Evolutionary conservation across 176 grass and related monocot genomes (phyloP).

Genomic region (Carex pumila): DNA sequence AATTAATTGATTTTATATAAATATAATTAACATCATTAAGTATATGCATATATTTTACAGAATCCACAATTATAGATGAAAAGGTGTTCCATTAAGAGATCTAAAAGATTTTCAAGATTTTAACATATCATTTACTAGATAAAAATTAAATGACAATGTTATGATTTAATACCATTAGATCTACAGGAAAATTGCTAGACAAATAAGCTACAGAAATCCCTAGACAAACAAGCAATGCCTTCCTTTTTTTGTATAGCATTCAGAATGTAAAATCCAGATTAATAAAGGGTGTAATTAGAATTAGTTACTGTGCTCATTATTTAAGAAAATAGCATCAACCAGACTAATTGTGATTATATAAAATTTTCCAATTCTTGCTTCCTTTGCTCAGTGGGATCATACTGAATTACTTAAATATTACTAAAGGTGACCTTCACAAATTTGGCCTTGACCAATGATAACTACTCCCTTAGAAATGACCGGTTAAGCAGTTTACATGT

Average conservation of each 20-base stretch:
- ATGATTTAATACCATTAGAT: neutral
- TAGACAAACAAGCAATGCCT: neutral
- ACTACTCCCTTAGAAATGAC: neutral
- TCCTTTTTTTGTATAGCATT: neutral
- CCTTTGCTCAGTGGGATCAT: neutral
- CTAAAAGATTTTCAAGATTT: neutral
- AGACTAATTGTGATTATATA: neutral
- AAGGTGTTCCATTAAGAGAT: neutral
- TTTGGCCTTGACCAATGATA: neutral
- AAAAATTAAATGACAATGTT: neutral
- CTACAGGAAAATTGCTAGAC: neutral
- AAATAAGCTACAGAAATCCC: neutral
- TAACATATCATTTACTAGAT: neutral
- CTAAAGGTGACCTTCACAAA: neutral
- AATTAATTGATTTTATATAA: neutral
- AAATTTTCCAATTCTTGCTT: neutral
- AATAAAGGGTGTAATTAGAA: neutral
- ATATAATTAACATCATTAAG: neutral
- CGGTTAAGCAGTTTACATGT: neutral
- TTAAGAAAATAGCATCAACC: neutral
- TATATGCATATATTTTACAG: neutral
- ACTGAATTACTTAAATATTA: neutral
- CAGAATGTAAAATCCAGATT: neutral
- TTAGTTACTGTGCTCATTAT: neutral
- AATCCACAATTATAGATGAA: neutral